A percentile compares a stretch with the other conserved stretches of the same genome.
Conservation (phyloP, 306 rosid genomes). For the Astragalus membranaceus region DNA sequence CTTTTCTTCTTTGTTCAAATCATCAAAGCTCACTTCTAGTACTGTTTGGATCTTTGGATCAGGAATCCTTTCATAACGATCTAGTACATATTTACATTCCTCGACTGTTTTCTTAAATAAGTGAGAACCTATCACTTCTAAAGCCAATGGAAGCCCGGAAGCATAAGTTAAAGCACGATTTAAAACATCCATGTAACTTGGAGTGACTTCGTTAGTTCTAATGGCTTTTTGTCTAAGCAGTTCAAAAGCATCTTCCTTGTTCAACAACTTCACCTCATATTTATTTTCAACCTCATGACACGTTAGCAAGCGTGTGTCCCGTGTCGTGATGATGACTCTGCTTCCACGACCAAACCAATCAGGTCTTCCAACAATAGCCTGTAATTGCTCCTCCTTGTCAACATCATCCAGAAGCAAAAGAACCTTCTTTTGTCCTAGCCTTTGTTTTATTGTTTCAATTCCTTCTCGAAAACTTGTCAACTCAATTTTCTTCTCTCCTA, state of each 20-base stretch:
- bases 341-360: slow-evolving; percentile 30
- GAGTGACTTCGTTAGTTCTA: not conserved
- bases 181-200: not conserved
- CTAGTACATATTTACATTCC: not conserved
- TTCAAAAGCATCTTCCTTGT: not conserved
- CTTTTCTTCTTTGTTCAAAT: slow-evolving; percentile 5
- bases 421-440: not conserved
- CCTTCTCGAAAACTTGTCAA: not conserved
- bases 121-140: slow-evolving; percentile 12
- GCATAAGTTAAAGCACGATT: not conserved
- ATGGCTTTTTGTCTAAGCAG: not conserved
- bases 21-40: slow-evolving; percentile 19
- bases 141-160: not conserved
- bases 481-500: not conserved
- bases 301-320: slow-evolving; percentile 7
- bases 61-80: not conserved
- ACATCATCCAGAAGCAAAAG: slow-evolving; percentile 31
- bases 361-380: not conserved
- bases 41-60: not conserved
- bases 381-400: not conserved
- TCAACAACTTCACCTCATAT: not conserved
- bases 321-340: slow-evolving; percentile 23
- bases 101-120: not conserved
- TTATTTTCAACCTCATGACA: not conserved
- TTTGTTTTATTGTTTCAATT: not conserved